Base-by-base conservation (phyloP, 345 rosid species). In the Sisymbrium altissimum region DNA sequence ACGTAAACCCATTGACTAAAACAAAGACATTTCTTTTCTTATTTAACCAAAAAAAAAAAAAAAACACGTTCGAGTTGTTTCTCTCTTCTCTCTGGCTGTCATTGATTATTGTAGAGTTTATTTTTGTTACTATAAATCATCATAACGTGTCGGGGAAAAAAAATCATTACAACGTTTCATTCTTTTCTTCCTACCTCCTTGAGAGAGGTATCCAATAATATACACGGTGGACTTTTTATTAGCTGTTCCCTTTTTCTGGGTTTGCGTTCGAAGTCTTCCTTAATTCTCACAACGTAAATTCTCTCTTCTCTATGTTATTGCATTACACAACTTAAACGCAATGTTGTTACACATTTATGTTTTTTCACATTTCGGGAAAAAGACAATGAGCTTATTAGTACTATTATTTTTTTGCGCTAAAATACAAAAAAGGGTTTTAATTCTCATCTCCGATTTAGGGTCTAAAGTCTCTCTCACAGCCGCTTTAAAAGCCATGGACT, bases 371-470 rank as follows among this genome's bases (percentile, higher is more conserved):
- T 55, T 35, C 1, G 4, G 33, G 4, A 11, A 35, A 67, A 49
- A 25, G 35, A 4, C 32, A 8, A 40, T n/a, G n/a, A n/a, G n/a
- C n/a, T n/a, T n/a, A n/a, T n/a, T n/a, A n/a, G n/a, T n/a, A n/a
- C n/a, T n/a, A n/a, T n/a, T n/a, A n/a, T n/a, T n/a, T n/a, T n/a
- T 57, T 67, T 74, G 45, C 43, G 71, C 75, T 54, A 76, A 39
- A 67, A 6, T 38, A 48, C 63, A 59, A 68, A 75, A 30, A 39
- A 1, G 7, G 70, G 50, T 45, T 76, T 63, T 54, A n/a, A 38
- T 38, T 56, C 10, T 64, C 41, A 36, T 36, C 3, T 33, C 50
- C 27, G 27, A 60, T 63, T 54, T 58, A 33, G 23, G 69, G 53
- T 32, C 19, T 7, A n/a, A 6, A 6, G 18, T 32, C n/a, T 55